A percentile compares a stretch with the other conserved stretches of the same genome.
phyloP scores from a whole-genome alignment of 352 stramenopile species.

The Peronospora tabacina region DNA sequence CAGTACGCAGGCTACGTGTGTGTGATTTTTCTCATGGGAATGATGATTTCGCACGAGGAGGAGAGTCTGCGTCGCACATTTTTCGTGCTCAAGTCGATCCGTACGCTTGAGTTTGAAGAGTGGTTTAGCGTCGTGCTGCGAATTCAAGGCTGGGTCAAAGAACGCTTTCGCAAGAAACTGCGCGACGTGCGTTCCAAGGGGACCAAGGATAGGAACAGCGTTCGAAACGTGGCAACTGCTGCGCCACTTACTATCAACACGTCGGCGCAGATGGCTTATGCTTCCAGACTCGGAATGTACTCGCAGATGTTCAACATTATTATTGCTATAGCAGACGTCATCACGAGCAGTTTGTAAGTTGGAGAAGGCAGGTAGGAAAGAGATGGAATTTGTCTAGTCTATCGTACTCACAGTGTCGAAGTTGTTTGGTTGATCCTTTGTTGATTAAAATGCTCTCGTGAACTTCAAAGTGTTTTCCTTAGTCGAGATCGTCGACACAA shows the following conservation, averaged over 20 bases:
- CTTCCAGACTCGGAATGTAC: slow-evolving; percentile 75
- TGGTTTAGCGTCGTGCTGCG: slow-evolving; percentile 70
- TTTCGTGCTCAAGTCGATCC: slow-evolving; percentile 78
- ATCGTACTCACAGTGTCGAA: background rate
- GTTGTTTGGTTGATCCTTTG: slow-evolving; percentile 2
- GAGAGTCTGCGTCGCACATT: slow-evolving; percentile 67
- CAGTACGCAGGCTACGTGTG: slow-evolving; percentile 62
- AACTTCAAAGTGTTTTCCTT: background rate
- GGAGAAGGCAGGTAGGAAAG: background rate
- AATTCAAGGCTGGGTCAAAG: slow-evolving; percentile 67
- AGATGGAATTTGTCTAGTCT: background rate
- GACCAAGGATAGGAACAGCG: slow-evolving; percentile 30
- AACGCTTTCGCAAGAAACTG: slow-evolving; percentile 52
- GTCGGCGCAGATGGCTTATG: slow-evolving; percentile 59
- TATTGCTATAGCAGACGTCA: slow-evolving; percentile 60
- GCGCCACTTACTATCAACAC: slow-evolving; percentile 51
- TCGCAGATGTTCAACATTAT: slow-evolving; percentile 75
- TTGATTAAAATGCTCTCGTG: background rate
- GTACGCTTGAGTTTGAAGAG: slow-evolving; percentile 72
- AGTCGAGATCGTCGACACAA: slow-evolving; percentile 55
- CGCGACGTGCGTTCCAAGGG: slow-evolving; percentile 46
- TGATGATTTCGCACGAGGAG: slow-evolving; percentile 84
- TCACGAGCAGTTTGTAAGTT: slow-evolving; percentile 39
- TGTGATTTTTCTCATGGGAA: slow-evolving; percentile 64
- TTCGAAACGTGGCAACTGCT: slow-evolving; percentile 3